These are phyloP conservation scores for Zoysia matrella DNA, from an alignment of 202 grass and related monocot genomes.

Conservation along the genomic window DNA sequence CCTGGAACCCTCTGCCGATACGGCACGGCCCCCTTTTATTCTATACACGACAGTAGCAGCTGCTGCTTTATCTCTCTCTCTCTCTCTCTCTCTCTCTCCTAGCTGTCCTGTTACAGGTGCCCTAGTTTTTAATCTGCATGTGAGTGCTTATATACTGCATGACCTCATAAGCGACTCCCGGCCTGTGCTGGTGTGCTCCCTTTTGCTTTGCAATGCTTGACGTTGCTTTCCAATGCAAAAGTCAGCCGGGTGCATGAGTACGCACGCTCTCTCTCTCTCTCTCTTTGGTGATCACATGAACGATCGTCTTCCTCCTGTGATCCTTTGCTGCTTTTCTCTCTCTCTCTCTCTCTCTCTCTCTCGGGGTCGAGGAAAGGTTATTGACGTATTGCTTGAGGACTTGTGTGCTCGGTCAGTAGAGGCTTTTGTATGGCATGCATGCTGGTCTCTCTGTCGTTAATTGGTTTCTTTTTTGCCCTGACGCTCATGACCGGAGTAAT, in stretches of 20 bases:
- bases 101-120: constrained; percentile 53
- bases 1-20: background rate
- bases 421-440: no score
- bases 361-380: no score
- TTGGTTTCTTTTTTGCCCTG: constrained; percentile 13
- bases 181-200: background rate
- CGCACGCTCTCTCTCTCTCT: background rate
- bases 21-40: constrained; percentile 43
- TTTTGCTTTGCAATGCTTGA: constrained; percentile 9
- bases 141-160: constrained; percentile 65
- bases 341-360: background rate
- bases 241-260: constrained; percentile 48
- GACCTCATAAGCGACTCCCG: constrained; percentile 32
- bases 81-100: constrained; percentile 7
- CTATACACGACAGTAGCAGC: background rate
- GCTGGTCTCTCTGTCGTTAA: background rate
- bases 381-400: constrained; percentile 34
- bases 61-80: constrained; percentile 9
- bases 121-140: constrained; percentile 28
- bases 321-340: constrained; percentile 27
- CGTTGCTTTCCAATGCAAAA: constrained; percentile 56
- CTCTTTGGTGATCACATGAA: constrained; percentile 55
- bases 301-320: constrained; percentile 17
- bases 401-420: background rate
- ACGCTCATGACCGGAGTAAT: constrained; percentile 56